These are phyloP conservation scores for Exutisphaerella laricina DNA, from an alignment of 2,329 filamentous ascomycete genomes.

Conservation along the genomic window DNA sequence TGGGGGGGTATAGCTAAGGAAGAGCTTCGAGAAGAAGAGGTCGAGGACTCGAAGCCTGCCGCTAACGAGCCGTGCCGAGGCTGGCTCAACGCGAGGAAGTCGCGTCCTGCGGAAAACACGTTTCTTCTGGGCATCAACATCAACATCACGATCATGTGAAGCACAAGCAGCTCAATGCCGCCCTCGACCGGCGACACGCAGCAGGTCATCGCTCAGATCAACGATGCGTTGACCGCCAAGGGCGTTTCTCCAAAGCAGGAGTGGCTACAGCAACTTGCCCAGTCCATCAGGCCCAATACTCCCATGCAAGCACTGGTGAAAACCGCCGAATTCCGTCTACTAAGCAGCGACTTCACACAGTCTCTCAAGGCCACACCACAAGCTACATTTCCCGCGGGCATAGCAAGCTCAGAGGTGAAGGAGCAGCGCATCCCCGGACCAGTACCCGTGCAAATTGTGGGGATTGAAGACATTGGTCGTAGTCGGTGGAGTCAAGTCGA, in stretches of 20 bases:
- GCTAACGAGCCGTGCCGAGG: too few species aligned
- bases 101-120: not conserved
- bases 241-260: slow-evolving; percentile 50
- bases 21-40: too few species aligned
- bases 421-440: slow-evolving; percentile 56
- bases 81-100: not conserved
- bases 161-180: slow-evolving; percentile 6
- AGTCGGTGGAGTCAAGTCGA: slow-evolving; percentile 86
- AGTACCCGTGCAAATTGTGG: slow-evolving; percentile 74
- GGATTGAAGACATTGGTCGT: slow-evolving; percentile 74
- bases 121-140: not conserved
- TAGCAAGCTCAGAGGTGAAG: slow-evolving; percentile 50
- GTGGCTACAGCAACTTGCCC: slow-evolving; percentile 62
- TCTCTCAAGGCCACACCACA: slow-evolving; percentile 42
- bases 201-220: slow-evolving; percentile 11
- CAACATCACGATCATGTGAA: slow-evolving; percentile 12
- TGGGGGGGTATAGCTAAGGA: too few species aligned
- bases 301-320: slow-evolving; percentile 68
- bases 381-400: slow-evolving; percentile 53
- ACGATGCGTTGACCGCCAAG: slow-evolving; percentile 17
- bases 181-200: slow-evolving; percentile 5
- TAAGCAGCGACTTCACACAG: slow-evolving; percentile 68
- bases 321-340: slow-evolving; percentile 73
- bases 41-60: too few species aligned
- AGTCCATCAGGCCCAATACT: slow-evolving; percentile 49